Evolutionary conservation across 192 early-diverging fungal species (phyloP).

Genomic region (Chytriomyces confervae): DNA sequence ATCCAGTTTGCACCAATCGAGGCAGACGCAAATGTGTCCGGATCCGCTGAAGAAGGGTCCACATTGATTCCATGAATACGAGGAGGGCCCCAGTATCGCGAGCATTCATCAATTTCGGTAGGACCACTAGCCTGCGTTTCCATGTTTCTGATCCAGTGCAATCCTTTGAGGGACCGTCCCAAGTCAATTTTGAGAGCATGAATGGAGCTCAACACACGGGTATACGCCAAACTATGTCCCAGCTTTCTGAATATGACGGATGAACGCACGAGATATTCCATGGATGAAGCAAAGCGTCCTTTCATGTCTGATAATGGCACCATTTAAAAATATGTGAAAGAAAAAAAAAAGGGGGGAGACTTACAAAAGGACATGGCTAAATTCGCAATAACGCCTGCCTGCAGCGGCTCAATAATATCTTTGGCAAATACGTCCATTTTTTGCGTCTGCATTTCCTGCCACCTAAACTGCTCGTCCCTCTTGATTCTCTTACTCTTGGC

Average conservation of each 20-base stretch:
- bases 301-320: constrained; percentile 37
- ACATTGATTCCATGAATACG: constrained; percentile 41
- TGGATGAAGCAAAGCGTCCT: constrained; percentile 42
- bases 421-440: not conserved
- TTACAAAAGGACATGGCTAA: constrained; percentile 25
- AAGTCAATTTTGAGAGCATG: constrained; percentile 43
- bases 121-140: constrained; percentile 43
- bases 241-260: constrained; percentile 38
- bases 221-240: constrained; percentile 23
- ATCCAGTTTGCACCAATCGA: constrained; percentile 39
- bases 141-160: constrained; percentile 55
- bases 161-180: constrained; percentile 34
- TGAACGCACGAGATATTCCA: constrained; percentile 40
- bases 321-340: not conserved
- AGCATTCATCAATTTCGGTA: constrained; percentile 44
- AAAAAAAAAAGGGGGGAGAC: constrained; percentile 18
- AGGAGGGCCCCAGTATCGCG: constrained; percentile 40
- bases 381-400: constrained; percentile 10
- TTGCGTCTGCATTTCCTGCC: constrained; percentile 4
- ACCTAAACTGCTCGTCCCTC: not conserved
- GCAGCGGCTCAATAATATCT: constrained; percentile 3
- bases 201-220: constrained; percentile 35
- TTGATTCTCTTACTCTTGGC: not conserved
- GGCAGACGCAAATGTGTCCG: constrained; percentile 33
- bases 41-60: constrained; percentile 33